phyloP scores from a whole-genome alignment of 305 asterid genomes.

The Solanum hybrid region DNA sequence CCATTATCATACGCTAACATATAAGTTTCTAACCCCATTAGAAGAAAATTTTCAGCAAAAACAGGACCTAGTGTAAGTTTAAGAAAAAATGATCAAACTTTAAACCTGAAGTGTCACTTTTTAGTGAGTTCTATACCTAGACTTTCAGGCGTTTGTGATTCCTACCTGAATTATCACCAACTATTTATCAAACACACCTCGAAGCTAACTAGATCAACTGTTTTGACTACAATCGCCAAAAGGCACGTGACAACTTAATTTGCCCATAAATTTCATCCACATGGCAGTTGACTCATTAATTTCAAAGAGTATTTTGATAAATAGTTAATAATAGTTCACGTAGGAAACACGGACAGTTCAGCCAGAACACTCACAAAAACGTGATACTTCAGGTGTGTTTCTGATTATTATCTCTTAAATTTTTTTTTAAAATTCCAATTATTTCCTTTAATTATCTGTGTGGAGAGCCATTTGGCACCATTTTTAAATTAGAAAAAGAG shows the following conservation, averaged over 20 bases:
- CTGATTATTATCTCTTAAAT: neutral
- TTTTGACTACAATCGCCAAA: neutral
- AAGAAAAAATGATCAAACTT: neutral
- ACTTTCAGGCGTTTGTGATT: neutral
- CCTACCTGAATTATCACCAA: neutral
- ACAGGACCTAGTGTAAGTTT: neutral
- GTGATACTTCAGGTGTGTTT: neutral
- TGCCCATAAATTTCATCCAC: neutral
- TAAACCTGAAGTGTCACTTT: neutral
- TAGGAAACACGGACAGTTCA: neutral
- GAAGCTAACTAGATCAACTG: neutral
- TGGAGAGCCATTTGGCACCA: neutral
- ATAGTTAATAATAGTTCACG: neutral
- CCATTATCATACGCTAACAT: neutral
- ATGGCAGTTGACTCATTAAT: neutral
- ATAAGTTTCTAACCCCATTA: neutral
- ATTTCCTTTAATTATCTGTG: neutral
- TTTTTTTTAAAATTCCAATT: neutral
- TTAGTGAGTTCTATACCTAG: neutral
- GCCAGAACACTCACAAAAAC: neutral
- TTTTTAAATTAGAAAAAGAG: neutral
- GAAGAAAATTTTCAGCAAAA: neutral
- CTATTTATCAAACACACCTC: neutral
- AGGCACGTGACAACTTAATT: neutral
- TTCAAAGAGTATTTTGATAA: neutral